Evolutionary conservation across 1,284 basidiomycete species (phyloP).

Genomic region (Rhodotorula sp.): DNA sequence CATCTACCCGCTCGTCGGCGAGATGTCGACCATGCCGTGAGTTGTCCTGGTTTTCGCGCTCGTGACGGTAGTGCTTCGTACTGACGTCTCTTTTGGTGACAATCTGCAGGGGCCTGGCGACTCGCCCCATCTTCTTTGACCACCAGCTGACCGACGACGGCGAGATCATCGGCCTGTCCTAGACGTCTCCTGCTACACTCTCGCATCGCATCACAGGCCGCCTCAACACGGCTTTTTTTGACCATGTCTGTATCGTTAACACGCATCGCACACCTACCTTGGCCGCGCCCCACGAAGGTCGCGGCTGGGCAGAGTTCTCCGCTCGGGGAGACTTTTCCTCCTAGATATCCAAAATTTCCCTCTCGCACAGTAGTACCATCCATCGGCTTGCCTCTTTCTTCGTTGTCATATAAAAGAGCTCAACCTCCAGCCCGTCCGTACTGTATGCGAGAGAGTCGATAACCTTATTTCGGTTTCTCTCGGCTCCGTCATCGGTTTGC

Average conservation of each 20-base stretch:
- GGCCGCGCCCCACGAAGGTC: too few species aligned
- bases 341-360: not conserved
- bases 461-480: not conserved
- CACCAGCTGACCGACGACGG: constrained; percentile 46
- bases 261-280: not conserved
- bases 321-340: not conserved
- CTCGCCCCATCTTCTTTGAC: constrained; percentile 49
- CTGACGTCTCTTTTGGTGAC: not conserved
- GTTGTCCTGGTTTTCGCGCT: not conserved
- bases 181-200: not conserved
- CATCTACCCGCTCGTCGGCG: constrained; percentile 70
- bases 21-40: constrained; percentile 93
- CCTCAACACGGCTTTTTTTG: not conserved
- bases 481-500: not conserved
- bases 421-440: not conserved
- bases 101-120: constrained; percentile 62
- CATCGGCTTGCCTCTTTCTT: not conserved
- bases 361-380: not conserved
- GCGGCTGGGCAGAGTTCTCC: not conserved
- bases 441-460: not conserved
- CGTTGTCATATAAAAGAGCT: constrained; percentile 1
- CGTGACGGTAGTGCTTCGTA: not conserved
- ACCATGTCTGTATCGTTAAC: not conserved
- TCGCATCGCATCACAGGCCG: not conserved
- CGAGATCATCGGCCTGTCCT: constrained; percentile 50